Conservation (phyloP, 805 yeast genomes). For the Pichia eremophila region DNA sequence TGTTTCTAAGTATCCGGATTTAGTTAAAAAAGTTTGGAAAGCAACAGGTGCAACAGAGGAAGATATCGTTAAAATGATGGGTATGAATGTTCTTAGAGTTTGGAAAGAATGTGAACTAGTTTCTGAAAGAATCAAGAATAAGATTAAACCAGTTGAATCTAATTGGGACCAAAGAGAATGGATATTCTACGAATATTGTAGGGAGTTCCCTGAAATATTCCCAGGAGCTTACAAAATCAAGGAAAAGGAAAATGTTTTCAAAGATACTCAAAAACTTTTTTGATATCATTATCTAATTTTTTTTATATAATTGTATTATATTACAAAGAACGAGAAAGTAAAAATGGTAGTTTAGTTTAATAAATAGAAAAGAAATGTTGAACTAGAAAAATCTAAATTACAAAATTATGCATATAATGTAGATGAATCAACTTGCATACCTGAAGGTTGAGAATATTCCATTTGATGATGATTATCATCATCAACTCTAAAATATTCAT, state of each 20-base stretch:
- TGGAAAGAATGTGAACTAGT: slow-evolving; percentile 35
- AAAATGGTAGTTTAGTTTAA: neutral
- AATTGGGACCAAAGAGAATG: slow-evolving; percentile 36
- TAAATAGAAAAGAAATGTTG: neutral
- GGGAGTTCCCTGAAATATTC: slow-evolving; percentile 30
- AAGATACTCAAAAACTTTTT: slow-evolving; percentile 7
- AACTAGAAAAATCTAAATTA: neutral
- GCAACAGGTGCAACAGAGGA: slow-evolving; percentile 33
- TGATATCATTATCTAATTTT: neutral
- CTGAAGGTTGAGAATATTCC: slow-evolving; percentile 27
- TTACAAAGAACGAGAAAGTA: neutral
- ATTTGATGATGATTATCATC: slow-evolving; percentile 14
- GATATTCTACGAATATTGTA: slow-evolving; percentile 27
- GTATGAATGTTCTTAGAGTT: slow-evolving; percentile 36
- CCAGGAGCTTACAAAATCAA: slow-evolving; percentile 18
- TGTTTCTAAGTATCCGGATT: slow-evolving; percentile 45
- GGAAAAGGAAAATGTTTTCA: slow-evolving; percentile 11
- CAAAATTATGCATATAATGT: slow-evolving; percentile 21
- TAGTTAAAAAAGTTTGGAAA: slow-evolving; percentile 27
- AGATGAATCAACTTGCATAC: slow-evolving; percentile 29
- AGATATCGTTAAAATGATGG: slow-evolving; percentile 36
- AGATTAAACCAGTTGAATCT: slow-evolving; percentile 22
- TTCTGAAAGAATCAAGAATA: slow-evolving; percentile 17
- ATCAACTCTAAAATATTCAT: slow-evolving; percentile 73
- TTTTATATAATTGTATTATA: neutral